Percentiles rank a stretch among this genome's conserved stretches.
These are phyloP conservation scores for Pelargonium fulgidum DNA, from an alignment of 441 rosid species.

Conservation along the genomic window DNA sequence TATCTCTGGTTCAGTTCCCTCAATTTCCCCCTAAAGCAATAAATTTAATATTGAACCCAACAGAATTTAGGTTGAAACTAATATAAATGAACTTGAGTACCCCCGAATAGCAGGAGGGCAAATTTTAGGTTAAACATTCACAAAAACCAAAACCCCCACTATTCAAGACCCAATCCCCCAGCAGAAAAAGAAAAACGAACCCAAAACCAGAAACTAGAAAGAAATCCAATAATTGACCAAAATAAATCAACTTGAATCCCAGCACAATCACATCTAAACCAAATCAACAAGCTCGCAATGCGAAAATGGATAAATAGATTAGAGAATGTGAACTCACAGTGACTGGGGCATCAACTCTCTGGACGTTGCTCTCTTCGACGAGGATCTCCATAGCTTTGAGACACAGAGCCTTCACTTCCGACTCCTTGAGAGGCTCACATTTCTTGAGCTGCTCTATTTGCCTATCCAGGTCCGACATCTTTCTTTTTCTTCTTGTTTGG, in stretches of 20 bases:
- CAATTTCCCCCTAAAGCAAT: not conserved
- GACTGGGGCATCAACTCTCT: constrained; percentile 91
- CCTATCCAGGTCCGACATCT: constrained; percentile 87
- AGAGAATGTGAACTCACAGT: constrained; percentile 37
- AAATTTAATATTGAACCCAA: not conserved
- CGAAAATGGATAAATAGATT: not conserved
- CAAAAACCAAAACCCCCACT: not conserved
- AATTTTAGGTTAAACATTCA: not conserved
- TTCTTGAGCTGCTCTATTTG: constrained; percentile 90
- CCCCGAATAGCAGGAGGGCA: not conserved
- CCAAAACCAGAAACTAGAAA: constrained; percentile 8
- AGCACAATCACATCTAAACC: constrained; percentile 6
- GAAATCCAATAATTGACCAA: not conserved
- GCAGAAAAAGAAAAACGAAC: not conserved
- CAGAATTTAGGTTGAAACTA: constrained; percentile 2
- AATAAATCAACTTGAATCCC: not conserved
- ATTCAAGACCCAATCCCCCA: not conserved
- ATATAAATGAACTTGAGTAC: not conserved
- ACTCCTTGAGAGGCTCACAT: constrained; percentile 87
- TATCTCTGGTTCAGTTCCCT: not conserved
- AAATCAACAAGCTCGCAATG: not conserved
- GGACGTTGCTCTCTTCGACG: constrained; percentile 94
- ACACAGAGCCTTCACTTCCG: constrained; percentile 91
- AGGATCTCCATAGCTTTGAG: constrained; percentile 93
- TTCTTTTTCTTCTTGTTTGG: not conserved